Conservation (phyloP, 2,329 filamentous ascomycete species). For the Ophiostoma ulmi region DNA sequence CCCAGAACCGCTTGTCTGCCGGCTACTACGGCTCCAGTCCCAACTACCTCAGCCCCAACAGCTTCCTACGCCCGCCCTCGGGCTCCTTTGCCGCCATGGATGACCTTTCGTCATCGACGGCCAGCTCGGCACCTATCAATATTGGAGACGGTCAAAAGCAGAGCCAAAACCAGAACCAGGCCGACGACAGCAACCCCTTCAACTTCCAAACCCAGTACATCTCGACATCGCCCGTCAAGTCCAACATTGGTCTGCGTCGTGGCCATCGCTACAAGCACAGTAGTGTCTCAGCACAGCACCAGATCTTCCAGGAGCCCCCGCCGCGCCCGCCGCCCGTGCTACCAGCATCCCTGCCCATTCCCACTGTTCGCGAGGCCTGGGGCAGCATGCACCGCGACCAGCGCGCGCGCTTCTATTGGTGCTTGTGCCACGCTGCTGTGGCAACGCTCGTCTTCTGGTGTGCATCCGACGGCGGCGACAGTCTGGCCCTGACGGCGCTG, state of each 20-base stretch:
- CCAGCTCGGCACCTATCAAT: slow-evolving; percentile 13
- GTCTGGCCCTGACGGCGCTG: slow-evolving; percentile 82
- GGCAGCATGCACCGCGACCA: slow-evolving; percentile 87
- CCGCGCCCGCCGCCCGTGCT: slow-evolving; percentile 79
- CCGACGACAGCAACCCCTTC: slow-evolving; percentile 61
- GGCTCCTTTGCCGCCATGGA: slow-evolving; percentile 19
- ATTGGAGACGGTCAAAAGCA: background rate
- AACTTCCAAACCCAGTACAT: slow-evolving; percentile 86
- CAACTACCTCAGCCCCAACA: slow-evolving; percentile 18
- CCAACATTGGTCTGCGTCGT: slow-evolving; percentile 82
- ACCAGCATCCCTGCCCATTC: slow-evolving; percentile 85
- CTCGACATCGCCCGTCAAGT: slow-evolving; percentile 70
- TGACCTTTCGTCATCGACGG: slow-evolving; percentile 17
- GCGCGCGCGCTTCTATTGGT: slow-evolving; percentile 78
- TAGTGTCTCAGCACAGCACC: slow-evolving; percentile 79
- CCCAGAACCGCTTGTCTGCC: slow-evolving; percentile 7
- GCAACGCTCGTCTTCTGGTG: slow-evolving; percentile 82
- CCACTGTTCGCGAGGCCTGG: slow-evolving; percentile 82
- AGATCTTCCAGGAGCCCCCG: slow-evolving; percentile 92
- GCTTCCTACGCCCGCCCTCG: slow-evolving; percentile 19
- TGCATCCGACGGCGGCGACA: slow-evolving; percentile 62
- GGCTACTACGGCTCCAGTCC: slow-evolving; percentile 8
- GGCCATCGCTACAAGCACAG: slow-evolving; percentile 98
- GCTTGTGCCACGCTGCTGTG: slow-evolving; percentile 77
- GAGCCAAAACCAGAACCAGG: background rate